phyloP scores from a whole-genome alignment of 345 rosid genomes.

The Linum usitatissimum region DNA sequence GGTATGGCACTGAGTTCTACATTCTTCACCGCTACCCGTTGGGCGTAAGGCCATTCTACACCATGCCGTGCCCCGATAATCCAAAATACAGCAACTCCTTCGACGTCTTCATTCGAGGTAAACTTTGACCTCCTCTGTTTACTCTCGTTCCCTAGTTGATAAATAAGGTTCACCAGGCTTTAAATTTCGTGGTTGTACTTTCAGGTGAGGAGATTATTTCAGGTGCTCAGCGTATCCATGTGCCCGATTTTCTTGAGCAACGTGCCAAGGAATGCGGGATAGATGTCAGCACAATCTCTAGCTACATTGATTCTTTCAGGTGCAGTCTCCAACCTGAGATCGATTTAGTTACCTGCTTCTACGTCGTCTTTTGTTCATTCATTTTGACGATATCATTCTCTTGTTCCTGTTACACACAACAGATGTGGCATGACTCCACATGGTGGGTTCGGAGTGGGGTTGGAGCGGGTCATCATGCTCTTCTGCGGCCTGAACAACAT shows the following conservation, averaged over 20 bases:
- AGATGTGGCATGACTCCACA: constrained; percentile 86
- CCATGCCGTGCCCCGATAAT: constrained; percentile 80
- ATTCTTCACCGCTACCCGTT: constrained; percentile 70
- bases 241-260: constrained; percentile 53
- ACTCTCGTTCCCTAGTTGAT: no score
- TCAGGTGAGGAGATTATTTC: constrained; percentile 94
- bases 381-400: neutral
- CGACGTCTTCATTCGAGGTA: constrained; percentile 92
- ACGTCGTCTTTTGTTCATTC: neutral
- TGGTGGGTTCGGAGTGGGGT: constrained; percentile 83
- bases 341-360: neutral
- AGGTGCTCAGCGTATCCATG: constrained; percentile 91
- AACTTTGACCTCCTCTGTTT: neutral
- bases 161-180: no score
- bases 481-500: constrained; percentile 72
- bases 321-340: constrained; percentile 10
- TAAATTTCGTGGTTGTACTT: no score
- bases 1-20: constrained; percentile 85
- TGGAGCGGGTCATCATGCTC: constrained; percentile 86
- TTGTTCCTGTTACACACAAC: neutral
- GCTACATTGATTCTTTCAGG: constrained; percentile 88
- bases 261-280: constrained; percentile 65
- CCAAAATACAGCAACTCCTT: constrained; percentile 73
- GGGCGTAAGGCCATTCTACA: constrained; percentile 88
- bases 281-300: constrained; percentile 60